These are phyloP conservation scores for Soucietia sequanensis DNA, from an alignment of 805 yeast species.

Conservation along the genomic window DNA sequence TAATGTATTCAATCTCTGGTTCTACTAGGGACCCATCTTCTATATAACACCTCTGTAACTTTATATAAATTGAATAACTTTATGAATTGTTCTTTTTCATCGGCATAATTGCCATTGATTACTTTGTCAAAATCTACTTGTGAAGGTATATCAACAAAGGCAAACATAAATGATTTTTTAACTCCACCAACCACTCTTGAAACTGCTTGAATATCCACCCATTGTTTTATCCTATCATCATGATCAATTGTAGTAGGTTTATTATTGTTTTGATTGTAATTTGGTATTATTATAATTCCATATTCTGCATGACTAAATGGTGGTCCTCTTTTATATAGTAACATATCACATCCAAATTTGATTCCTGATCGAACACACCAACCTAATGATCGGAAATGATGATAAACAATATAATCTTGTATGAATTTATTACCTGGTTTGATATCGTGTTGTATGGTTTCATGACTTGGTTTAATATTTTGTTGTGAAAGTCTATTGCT, in stretches of 20 bases:
- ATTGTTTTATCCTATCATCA: slow-evolving; percentile 31
- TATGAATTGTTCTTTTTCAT: slow-evolving; percentile 15
- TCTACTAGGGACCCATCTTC: slow-evolving; percentile 83
- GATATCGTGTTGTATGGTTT: slow-evolving; percentile 3
- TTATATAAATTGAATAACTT: slow-evolving; percentile 42
- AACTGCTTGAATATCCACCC: slow-evolving; percentile 59
- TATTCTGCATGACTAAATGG: slow-evolving; percentile 94
- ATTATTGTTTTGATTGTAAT: no score
- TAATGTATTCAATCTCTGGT: slow-evolving; percentile 81
- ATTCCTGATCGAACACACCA: slow-evolving; percentile 95
- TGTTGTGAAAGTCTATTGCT: slow-evolving; percentile 45
- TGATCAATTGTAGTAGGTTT: no score
- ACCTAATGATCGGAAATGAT: slow-evolving; percentile 82
- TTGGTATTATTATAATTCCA: slow-evolving; percentile 55
- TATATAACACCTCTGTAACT: slow-evolving; percentile 65
- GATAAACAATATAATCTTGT: slow-evolving; percentile 68
- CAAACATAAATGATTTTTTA: slow-evolving; percentile 69
- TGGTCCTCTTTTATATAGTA: slow-evolving; percentile 88
- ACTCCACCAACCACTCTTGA: slow-evolving; percentile 88
- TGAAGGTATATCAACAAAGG: slow-evolving; percentile 59
- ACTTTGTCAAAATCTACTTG: slow-evolving; percentile 25
- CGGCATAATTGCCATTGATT: slow-evolving; percentile 15
- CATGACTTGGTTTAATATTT: slow-evolving; percentile 47
- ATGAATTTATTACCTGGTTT: slow-evolving; percentile 41
- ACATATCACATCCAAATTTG: slow-evolving; percentile 85